Percentiles rank a stretch among this genome's conserved stretches.
Conservation (phyloP, 108 stramenopile genomes). For the Nannochloropsis salina region DNA sequence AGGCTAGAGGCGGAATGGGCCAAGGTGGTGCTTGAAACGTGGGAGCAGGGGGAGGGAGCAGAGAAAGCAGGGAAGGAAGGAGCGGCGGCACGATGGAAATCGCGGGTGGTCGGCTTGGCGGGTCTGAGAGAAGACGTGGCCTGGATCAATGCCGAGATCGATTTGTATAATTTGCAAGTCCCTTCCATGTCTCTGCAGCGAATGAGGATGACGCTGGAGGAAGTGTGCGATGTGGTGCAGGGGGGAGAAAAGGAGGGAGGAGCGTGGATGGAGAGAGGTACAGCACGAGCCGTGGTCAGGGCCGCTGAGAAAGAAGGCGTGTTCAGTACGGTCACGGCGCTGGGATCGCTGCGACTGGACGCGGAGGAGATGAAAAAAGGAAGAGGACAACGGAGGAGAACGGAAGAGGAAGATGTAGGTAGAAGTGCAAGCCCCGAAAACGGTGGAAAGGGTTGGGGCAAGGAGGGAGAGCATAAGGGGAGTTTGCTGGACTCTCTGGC, state of each 20-base stretch:
- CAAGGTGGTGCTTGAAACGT: constrained; percentile 6
- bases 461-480: background rate
- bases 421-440: background rate
- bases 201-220: background rate
- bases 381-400: background rate
- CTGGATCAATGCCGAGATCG: constrained; percentile 13
- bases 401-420: background rate
- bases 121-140: background rate
- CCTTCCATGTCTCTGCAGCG: constrained; percentile 14
- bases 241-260: background rate
- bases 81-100: background rate
- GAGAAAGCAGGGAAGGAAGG: background rate
- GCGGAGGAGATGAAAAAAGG: background rate
- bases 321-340: background rate
- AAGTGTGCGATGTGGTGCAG: background rate
- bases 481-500: background rate
- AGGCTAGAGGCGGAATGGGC: background rate
- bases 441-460: background rate
- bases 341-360: background rate
- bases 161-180: constrained; percentile 15
- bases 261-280: background rate
- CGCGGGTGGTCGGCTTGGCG: background rate
- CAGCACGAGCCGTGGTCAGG: background rate
- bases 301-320: background rate
- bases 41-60: background rate